Evolutionary conservation across 441 rosid species (phyloP).

Genomic region (Croton laevigatus): DNA sequence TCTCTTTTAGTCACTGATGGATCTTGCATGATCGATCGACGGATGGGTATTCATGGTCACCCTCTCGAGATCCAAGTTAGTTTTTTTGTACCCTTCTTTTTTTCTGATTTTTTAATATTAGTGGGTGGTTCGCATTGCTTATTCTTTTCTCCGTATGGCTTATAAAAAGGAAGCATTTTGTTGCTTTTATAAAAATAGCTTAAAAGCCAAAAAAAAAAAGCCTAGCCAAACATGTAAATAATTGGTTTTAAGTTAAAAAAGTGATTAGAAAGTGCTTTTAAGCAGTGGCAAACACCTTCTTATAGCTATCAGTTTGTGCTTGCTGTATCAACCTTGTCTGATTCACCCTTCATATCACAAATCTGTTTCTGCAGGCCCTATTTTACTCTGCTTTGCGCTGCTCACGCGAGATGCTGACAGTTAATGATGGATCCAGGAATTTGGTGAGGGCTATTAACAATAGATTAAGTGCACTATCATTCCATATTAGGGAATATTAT

Average conservation of each 20-base stretch:
- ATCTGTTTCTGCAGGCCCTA: conserved; percentile 53
- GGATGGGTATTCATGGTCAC: conserved; percentile 97
- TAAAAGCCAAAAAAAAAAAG: no score
- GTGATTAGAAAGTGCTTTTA: no score
- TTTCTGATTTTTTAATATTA: no score
- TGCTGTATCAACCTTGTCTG: conserved; percentile 2
- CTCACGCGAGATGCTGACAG: conserved; percentile 78
- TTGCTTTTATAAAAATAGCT: no score
- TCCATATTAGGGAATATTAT: conserved; percentile 91
- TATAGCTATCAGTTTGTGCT: no score
- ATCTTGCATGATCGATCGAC: conserved; percentile 92
- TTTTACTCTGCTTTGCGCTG: conserved; percentile 82
- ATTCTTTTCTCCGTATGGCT: no score
- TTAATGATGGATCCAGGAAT: conserved; percentile 72
- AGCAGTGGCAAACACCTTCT: no score
- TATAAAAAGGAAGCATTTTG: no score
- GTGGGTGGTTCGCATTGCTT: no score
- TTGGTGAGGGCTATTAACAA: conserved; percentile 73
- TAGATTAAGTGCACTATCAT: conserved; percentile 83
- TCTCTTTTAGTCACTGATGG: conserved; percentile 90
- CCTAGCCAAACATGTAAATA: no score
- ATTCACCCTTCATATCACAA: conserved; percentile 2
- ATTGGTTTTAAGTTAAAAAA: no score
- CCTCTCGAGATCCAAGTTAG: conserved; percentile 94
- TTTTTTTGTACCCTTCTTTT: background rate